phyloP scores from a whole-genome alignment of 441 rosid species.

The Sinapis alba region DNA sequence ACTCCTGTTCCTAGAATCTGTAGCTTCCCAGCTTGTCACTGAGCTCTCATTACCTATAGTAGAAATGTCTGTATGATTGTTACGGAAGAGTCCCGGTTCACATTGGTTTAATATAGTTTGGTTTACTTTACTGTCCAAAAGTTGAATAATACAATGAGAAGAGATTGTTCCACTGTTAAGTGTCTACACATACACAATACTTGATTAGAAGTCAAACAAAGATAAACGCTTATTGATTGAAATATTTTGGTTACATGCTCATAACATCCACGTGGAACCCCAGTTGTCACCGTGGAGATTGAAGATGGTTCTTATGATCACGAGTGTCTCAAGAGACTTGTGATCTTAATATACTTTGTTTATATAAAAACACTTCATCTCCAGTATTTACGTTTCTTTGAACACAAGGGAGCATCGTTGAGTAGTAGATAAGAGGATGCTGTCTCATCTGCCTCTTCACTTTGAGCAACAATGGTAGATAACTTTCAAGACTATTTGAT shows the following conservation, averaged over 20 bases:
- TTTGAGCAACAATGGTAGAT: background rate
- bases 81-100: background rate
- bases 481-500: background rate
- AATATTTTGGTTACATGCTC: background rate
- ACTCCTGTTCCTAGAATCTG: conserved; percentile 24
- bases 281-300: background rate
- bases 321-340: background rate
- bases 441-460: conserved; percentile 1
- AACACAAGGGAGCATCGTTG: background rate
- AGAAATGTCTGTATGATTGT: background rate
- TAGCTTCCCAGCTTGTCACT: background rate
- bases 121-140: background rate
- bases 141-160: background rate
- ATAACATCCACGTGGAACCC: conserved; percentile 9
- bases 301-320: background rate
- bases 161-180: background rate
- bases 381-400: background rate
- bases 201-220: background rate
- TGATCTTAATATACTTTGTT: background rate
- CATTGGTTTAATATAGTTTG: background rate
- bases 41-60: background rate
- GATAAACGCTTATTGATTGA: background rate
- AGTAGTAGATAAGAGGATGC: background rate
- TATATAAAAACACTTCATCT: background rate
- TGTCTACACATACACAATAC: background rate